Evolutionary conservation across 177 flowering plant species (phyloP), one percentile per base, ranked within the genome.

Genomic region (Vitis hybrid): DNA sequence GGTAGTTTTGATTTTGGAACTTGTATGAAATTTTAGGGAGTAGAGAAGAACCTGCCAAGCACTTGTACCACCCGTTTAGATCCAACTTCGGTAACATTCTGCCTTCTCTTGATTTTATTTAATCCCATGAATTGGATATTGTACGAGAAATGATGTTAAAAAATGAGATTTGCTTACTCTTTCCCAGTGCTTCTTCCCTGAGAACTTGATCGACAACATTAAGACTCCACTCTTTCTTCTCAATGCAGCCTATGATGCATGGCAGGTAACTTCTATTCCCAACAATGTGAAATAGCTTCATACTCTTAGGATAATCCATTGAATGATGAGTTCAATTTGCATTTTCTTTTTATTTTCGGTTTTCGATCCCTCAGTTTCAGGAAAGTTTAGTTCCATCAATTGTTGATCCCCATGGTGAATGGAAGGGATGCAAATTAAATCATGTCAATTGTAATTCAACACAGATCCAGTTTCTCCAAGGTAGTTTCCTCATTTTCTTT

Each of bases 111-210:
- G 18, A 32, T 48, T 45, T 9, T 52, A 18, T 69, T 10, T 52
- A 21, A 9, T 23, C 17, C 32, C 19, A 50, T 51, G 21, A 17
- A 7, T 17, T 11, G 14, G 18, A 34, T 54, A 2, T 56, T 52
- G 26, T 10, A 52, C 8, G 12, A 2, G 3, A 23, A 14, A 26
- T 54, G 30, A 48, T n/a, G n/a, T 5, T 13, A 54, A 54, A 0
- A 54, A 13, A 14, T 2, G 15, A 55, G 2, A 50, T 45, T 8
- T 34, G 15, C 17, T 26, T 3, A 52, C 2, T 18, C 56, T 26
- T 23, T 71, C 45, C 60, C 89, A 96, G 99, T 96, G 99, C 78
- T 96, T 93, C 89, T 96, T 96, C 70, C 98, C 99, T 52, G 88
- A 96, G 79, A 91, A 96, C 74, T 72, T 92, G 76, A 75, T 96